Base-by-base conservation (phyloP, 495 filamentous ascomycete species). In the Terfezia claveryi region DNA sequence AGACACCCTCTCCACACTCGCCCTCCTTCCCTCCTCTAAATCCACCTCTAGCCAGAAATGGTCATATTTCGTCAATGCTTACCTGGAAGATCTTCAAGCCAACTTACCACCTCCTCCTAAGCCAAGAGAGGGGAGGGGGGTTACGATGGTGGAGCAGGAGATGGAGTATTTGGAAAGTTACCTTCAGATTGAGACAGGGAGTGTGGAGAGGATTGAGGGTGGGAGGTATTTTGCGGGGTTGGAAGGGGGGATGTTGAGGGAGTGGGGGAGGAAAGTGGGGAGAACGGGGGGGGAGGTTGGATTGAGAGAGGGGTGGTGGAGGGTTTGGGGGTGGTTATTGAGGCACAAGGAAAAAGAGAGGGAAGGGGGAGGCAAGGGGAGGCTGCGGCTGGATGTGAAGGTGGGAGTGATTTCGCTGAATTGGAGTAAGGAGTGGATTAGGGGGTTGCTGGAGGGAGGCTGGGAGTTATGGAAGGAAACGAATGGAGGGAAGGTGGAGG, bases 21-120 rank as follows among this genome's bases (percentile, higher is more conserved):
- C 78, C 7, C 80, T 56, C 20, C 36, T 55, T 51, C 60, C 11
- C 55, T 49, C 37, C 37, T 92, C 84, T 0, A 82, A 81, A 17
- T 94, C 65, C 14, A 87, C 71, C 1, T 80, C 71, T 17, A 96
- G 65, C 14, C 79, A 73, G 36, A 80, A 71, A 50, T 95, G 72
- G 5, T 89, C 89, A 71, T 96, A 93, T 66, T 80, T 83, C 0
- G 87, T 94, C 17, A 84, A 83, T 0, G 87, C 77, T 11, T 94
- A 68, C 68, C 83, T 89, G 0, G 88, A 83, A 38, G 84, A 14
- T 4, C 4, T 6, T 49, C 14, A 20, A 14, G 44, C 44, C 8
- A 80, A 78, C 10, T 76, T 79, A 2, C 87, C 81, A 37, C 81
- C 83, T 5, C 84, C 84, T 54, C 82, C 78, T 67, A 98, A 96